Evolutionary conservation across 2,329 filamentous ascomycete species (phyloP), one percentile per base, ranked within the genome.

Genomic region (Emergomyces orientalis): DNA sequence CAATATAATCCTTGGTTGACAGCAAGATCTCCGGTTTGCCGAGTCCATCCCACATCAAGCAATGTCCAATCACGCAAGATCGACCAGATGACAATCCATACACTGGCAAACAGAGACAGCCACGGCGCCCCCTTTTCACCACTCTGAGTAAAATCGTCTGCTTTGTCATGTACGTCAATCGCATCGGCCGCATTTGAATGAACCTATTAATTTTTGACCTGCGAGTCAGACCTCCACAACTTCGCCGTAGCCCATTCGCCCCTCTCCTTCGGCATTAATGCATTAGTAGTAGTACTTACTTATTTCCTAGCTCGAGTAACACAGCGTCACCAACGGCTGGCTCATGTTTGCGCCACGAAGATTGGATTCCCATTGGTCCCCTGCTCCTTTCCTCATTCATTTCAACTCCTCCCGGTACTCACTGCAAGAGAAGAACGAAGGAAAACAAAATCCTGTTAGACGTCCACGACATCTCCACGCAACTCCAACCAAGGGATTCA

Each of bases 21-120:
- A 59, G 56, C 14, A 59, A 45, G 34, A 47, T 59, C 56, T 59
- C 39, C 41, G 56, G 34, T 59, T 58, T 59, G 19, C 39, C 41
- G 56, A 59, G 25, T 22, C 14, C 7, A 17, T 19, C 27, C 14
- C n/a, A 56, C n/a, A 59, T 59, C 2, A 25, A 45, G 13, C 22
- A 41, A 37, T 39, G 13, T n/a, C 25, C 25, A 6, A 45, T 11
- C 37, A 25, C 17, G 39, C 56, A 43, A 32, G n/a, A 39, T 59
- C 39, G 27, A n/a, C 39, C 17, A 14, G 56, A 43, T 59, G 25
- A 32, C 51, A 22, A 22, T 32, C 51, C 30, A 32, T 7, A 34
- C 13, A 14, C 5, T 51, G 22, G 13, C 22, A 51, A 22, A 32
- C 30, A 34, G 30, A 27, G n/a, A 39, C 4, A 57, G 11, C 22